Evolutionary conservation across 345 rosid genomes (phyloP), one percentile per base, ranked within the genome.

Genomic region (Eucalyptus curtisii): DNA sequence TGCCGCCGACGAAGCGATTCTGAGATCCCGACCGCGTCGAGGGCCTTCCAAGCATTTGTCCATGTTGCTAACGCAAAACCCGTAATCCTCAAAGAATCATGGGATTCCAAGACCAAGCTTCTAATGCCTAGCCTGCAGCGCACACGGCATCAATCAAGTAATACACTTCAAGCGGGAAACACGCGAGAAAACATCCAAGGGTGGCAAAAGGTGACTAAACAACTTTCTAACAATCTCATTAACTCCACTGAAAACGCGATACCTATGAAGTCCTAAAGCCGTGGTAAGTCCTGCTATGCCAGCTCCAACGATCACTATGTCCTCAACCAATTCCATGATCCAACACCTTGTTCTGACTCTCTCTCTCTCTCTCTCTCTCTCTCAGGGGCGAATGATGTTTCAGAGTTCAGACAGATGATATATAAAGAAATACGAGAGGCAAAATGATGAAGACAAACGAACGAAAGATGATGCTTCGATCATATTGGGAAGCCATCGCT

Each of bases 31-130:
- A 89, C 44, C 10, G 86, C 89, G 52, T 64, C 89, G 87, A 92
- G 66, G 55, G 50, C 84, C 82, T 44, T 87, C 52, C 87, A 95
- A 86, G 94, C 98, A 80, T 96, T 96, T 53, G 90, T 81, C 96
- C 94, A 97, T 27, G 76, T 89, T 1, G 91, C 22, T 8, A 96
- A 66, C 6, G 96, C 96, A 88, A 94, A 95, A 49, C 98, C 98
- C 12, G 94, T 88, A 31, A 59, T 90, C 89, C 98, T 94, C 89
- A 97, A 92, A 22, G 9, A 61, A 5, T 94, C 96, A 13, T 95
- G 92, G 31, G 97, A 93, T 91, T 96, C 98, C 92, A 97, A 91
- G 47, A 95, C 96, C 79, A 94, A 76, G 93, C 96, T 95, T 87
- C 91, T 88, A 59, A 97, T 92, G 86, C 99, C 98, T 87, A 91